Base-by-base conservation (phyloP, 1,139 yeast species). In the Taphrina deformans region DNA sequence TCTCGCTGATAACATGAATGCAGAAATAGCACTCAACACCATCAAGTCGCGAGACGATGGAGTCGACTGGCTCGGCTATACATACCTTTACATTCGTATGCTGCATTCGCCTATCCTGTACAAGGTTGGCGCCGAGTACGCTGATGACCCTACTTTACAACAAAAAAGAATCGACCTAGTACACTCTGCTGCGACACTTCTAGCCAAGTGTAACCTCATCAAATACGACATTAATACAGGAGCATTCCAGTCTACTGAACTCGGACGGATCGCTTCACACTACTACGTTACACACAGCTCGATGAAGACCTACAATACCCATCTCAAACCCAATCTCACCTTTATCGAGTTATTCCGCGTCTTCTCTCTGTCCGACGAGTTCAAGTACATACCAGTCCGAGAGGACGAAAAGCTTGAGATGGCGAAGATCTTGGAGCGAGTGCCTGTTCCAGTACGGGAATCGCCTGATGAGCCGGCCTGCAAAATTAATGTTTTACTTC, bases 381-480 rank as follows among this genome's bases (percentile, higher is more conserved):
- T 93, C 76, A 85, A 84, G 72, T 84, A 84, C 71, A 83, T 95
- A 44, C 89, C 96, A 1, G 88, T 91, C 0, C 82, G 98, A 69
- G 90, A 83, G 69, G 98, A 92, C 73, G 99, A 95, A 73, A 85
- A 83, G 70, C 73, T 80, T n/a, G 99, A 95, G 73, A 78, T 93
- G 7, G 76, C 81, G 10, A 87, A 87, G 71, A 76, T 95, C 18
- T 75, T 86, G 69, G 91, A 87, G 67, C 82, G 83, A 66, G 88
- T 92, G 2, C 99, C 99, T 0, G 84, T 91, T 44, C 98, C 99
- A 0, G 82, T 93, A 31, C 85, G 84, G 70, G 97, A 90, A 70
- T 77, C 80, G 3, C 79, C 86, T 0, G 85, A 82, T 55, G 95
- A 89, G 67, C 87, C 95, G 0, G 75, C 85, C 24, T 89, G 96